Base-by-base conservation (phyloP, 495 filamentous ascomycete species). In the Neurospora sp. region DNA sequence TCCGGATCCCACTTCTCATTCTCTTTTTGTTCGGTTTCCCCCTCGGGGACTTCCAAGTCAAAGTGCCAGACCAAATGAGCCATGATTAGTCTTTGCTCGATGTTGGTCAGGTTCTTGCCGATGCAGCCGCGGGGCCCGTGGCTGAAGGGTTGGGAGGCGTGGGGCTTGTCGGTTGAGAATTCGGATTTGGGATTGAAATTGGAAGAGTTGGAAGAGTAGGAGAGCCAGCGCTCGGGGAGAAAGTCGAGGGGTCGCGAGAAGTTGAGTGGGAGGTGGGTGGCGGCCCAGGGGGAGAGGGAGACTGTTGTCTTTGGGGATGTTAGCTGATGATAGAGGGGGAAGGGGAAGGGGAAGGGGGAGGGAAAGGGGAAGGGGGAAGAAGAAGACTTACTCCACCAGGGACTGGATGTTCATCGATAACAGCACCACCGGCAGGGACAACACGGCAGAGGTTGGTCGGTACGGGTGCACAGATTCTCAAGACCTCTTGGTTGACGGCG, bases 151-250 rank as follows among this genome's bases (percentile, higher is more conserved):
- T 78, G 78, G 7, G 71, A 74, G 16, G 74, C 73, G 16, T 70
- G 35, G 37, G 35, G 69, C 12, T 72, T 70, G 69, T 78, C 72
- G 2, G 60, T 7, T 6, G 71, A 11, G 23, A 75, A 78, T 11
- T 84, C 85, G 14, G 72, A 77, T 8, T 84, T 84, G 12, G 81
- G n/a, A n/a, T n/a, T 49, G 18, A 31, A 31, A 31, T 31, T 5
- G 35, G 35, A 35, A 4, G 42, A 2, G 18, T n/a, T 8, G 16
- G 16, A 7, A 1, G 39, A 49, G 41, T 60, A 60, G 18, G 82
- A 80, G 1, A 82, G 76, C 86, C 85, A 88, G 38, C 86, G 80
- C 72, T 86, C 84, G 0, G 85, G 86, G 1, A 80, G 71, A 74
- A 86, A 88, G 12, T 62, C 49, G 31, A 74, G 49, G 0, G 85